A percentile compares a stretch with the other conserved stretches of the same genome.
These are phyloP conservation scores for Arthromyces matolae DNA, from an alignment of 768 basidiomycete species.

Conservation along the genomic window DNA sequence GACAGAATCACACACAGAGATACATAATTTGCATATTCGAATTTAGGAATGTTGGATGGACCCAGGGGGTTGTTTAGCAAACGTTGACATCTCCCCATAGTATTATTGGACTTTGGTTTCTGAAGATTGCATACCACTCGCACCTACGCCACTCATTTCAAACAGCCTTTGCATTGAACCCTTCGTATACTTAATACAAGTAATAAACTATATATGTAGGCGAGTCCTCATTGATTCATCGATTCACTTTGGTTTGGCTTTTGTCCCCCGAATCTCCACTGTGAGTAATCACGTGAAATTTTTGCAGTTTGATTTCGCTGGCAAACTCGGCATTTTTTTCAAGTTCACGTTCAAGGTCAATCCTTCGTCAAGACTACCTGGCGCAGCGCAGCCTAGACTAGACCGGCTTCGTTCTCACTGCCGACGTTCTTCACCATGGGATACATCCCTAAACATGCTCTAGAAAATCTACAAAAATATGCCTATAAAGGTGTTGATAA, in stretches of 20 bases:
- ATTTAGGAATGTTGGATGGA: background rate
- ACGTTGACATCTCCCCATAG: background rate
- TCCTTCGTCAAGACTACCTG: background rate
- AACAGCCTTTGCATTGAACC: background rate
- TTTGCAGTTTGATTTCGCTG: background rate
- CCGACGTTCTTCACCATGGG: slow-evolving; percentile 34
- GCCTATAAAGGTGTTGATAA: slow-evolving; percentile 81
- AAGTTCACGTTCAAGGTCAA: background rate
- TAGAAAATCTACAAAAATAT: slow-evolving; percentile 74
- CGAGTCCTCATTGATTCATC: background rate
- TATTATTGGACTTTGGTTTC: slow-evolving; percentile 4
- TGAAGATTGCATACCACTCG: background rate
- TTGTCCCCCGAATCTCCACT: no score
- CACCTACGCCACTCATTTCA: slow-evolving; percentile 7
- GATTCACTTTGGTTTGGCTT: no score
- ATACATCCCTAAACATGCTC: slow-evolving; percentile 62
- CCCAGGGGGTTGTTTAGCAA: background rate
- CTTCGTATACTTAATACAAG: slow-evolving; percentile 2
- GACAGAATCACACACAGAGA: background rate
- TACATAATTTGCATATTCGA: background rate
- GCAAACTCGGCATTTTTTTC: background rate
- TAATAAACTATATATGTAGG: slow-evolving; percentile 3
- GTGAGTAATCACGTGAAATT: slow-evolving; percentile 1
- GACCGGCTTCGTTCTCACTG: background rate
- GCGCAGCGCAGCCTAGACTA: slow-evolving; percentile 2